Percentiles rank a stretch among this genome's conserved stretches.
Conservation (phyloP, 441 rosid genomes). For the Rhodomyrtus psidioides region DNA sequence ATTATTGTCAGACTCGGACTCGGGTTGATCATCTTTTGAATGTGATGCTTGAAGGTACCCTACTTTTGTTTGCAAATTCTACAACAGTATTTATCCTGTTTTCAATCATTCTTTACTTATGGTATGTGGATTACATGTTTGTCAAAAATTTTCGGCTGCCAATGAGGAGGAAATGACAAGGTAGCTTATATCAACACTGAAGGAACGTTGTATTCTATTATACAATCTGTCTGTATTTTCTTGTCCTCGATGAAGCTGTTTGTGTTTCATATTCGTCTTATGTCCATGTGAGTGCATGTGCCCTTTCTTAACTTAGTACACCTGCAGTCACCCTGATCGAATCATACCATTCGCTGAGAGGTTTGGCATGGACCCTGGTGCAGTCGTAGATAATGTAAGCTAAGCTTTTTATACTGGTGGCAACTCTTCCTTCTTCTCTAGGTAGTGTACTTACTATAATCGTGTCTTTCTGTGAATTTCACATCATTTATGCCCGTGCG, state of each 20-base stretch:
- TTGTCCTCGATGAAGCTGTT: too few species aligned
- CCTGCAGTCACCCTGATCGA: slow-evolving; percentile 83
- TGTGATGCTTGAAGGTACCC: too few species aligned
- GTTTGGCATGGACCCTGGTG: slow-evolving; percentile 98
- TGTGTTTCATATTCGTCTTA: too few species aligned
- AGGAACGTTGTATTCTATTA: slow-evolving; percentile 85
- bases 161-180: slow-evolving; percentile 85
- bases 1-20: too few species aligned
- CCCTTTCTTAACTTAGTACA: slow-evolving; percentile 24
- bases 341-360: slow-evolving; percentile 93
- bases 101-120: neutral
- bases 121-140: neutral
- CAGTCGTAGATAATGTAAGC: slow-evolving; percentile 93
- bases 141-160: slow-evolving; percentile 49
- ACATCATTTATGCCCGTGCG: slow-evolving; percentile 96
- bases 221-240: neutral
- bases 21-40: too few species aligned
- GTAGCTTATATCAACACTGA: slow-evolving; percentile 95
- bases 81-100: too few species aligned
- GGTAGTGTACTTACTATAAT: neutral
- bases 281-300: too few species aligned
- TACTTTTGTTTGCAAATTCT: too few species aligned
- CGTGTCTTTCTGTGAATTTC: slow-evolving; percentile 1
- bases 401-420: neutral
- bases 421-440: neutral